Evolutionary conservation across 2,329 filamentous ascomycete species (phyloP).

Genomic region (Penicillium verrucosum): DNA sequence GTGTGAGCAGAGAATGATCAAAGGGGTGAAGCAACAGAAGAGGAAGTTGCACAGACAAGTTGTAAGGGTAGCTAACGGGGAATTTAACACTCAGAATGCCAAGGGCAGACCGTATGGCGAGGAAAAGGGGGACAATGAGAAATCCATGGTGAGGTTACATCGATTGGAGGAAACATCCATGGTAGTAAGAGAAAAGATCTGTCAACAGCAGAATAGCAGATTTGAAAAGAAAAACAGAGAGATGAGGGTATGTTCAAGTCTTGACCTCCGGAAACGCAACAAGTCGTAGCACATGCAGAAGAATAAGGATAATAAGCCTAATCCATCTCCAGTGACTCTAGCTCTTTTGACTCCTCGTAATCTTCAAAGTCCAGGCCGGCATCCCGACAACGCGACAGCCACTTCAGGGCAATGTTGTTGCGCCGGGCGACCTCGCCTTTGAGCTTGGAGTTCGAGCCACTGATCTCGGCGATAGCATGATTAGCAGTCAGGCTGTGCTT

Average conservation of each 20-base stretch:
- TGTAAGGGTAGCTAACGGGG: not conserved
- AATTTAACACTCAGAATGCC: not conserved
- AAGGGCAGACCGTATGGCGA: not conserved
- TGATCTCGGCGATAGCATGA: conserved; percentile 71
- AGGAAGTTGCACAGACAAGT: not conserved
- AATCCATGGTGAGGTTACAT: not conserved
- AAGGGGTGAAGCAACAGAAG: not conserved
- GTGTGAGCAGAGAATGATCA: conserved; percentile 17
- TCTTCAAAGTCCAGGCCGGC: conserved; percentile 50
- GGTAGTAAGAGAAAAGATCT: conserved; percentile 1
- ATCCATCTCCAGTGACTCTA: conserved; percentile 38
- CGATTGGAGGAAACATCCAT: conserved; percentile 6
- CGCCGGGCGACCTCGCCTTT: conserved; percentile 85
- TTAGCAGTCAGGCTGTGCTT: conserved; percentile 45
- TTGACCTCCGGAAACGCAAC: conserved; percentile 22
- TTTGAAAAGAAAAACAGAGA: conserved; percentile 17
- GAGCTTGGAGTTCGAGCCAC: conserved; percentile 89
- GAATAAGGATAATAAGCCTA: conserved; percentile 20
- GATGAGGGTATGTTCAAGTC: conserved; percentile 29
- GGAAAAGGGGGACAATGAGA: not conserved
- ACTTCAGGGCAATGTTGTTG: conserved; percentile 63
- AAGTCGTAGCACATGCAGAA: conserved; percentile 30
- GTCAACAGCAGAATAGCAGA: conserved; percentile 10
- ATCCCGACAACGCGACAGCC: conserved; percentile 47
- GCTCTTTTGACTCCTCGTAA: conserved; percentile 44